Conservation (phyloP, 768 basidiomycete species). For the Glaciozyma antarctica region DNA sequence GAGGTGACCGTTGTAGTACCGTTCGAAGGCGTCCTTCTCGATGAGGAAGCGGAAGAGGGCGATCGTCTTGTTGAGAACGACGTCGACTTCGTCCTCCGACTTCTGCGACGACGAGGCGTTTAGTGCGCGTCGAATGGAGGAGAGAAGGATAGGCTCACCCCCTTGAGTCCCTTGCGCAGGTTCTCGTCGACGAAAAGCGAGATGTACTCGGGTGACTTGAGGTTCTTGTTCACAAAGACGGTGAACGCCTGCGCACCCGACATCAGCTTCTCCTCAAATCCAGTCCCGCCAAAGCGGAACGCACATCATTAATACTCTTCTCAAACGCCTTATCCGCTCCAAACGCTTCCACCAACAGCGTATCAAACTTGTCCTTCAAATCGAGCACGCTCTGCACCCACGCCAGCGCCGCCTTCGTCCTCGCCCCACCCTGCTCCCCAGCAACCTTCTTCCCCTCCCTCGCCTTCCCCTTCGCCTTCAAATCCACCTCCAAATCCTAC, state of each 20-base stretch:
- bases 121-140: not conserved
- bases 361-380: slow-evolving; percentile 84
- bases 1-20: slow-evolving; percentile 93
- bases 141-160: slow-evolving; percentile 36
- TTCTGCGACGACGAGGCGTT: slow-evolving; percentile 50
- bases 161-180: slow-evolving; percentile 85
- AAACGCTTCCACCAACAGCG: slow-evolving; percentile 62
- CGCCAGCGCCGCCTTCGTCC: slow-evolving; percentile 53
- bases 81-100: slow-evolving; percentile 84
- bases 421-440: slow-evolving; percentile 45
- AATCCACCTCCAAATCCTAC: slow-evolving; percentile 35
- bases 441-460: slow-evolving; percentile 39
- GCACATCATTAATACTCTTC: slow-evolving; percentile 72
- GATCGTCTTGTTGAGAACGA: slow-evolving; percentile 86
- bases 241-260: slow-evolving; percentile 63
- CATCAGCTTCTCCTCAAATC: not conserved
- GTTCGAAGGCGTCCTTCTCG: slow-evolving; percentile 95
- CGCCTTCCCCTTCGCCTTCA: slow-evolving; percentile 51
- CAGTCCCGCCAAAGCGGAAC: slow-evolving; percentile 22
- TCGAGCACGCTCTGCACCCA: slow-evolving; percentile 91
- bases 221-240: slow-evolving; percentile 78
- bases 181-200: slow-evolving; percentile 96
- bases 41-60: slow-evolving; percentile 85
- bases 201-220: slow-evolving; percentile 82
- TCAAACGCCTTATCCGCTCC: slow-evolving; percentile 65